Evolutionary conservation across 495 filamentous ascomycete species (phyloP).

Genomic region (Penicillium cinerascens): DNA sequence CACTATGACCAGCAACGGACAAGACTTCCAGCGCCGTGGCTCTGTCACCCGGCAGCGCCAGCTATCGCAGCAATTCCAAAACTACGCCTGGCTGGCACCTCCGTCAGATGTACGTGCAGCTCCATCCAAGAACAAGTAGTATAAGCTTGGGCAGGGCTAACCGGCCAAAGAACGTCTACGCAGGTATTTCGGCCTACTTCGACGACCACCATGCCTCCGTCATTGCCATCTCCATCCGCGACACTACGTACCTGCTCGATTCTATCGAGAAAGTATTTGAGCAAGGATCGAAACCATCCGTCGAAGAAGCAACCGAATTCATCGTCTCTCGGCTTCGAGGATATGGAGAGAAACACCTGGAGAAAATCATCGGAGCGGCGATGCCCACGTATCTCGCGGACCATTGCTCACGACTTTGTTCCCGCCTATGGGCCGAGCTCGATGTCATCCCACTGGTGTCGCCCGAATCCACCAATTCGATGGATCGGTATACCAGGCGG

Average conservation of each 20-base stretch:
- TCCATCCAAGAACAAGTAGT: neutral
- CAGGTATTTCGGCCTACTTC: slow-evolving; percentile 56
- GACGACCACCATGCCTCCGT: slow-evolving; percentile 48
- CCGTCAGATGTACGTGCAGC: slow-evolving; percentile 19
- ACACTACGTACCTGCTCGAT: slow-evolving; percentile 75
- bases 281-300: slow-evolving; percentile 19
- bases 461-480: slow-evolving; percentile 20
- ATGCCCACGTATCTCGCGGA: slow-evolving; percentile 45
- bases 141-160: slow-evolving; percentile 1
- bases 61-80: slow-evolving; percentile 21
- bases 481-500: slow-evolving; percentile 18
- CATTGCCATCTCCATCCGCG: slow-evolving; percentile 68
- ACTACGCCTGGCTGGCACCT: slow-evolving; percentile 21
- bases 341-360: slow-evolving; percentile 59
- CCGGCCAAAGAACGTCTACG: slow-evolving; percentile 54
- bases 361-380: slow-evolving; percentile 62
- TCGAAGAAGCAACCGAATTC: slow-evolving; percentile 48
- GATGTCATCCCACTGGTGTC: slow-evolving; percentile 71
- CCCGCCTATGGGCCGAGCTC: slow-evolving; percentile 74
- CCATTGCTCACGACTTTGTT: slow-evolving; percentile 55
- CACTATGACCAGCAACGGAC: slow-evolving; percentile 10
- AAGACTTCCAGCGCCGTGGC: slow-evolving; percentile 27
- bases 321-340: slow-evolving; percentile 48
- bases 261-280: slow-evolving; percentile 59
- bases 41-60: slow-evolving; percentile 35